Evolutionary conservation across 1,284 basidiomycete genomes (phyloP), one percentile per base, ranked within the genome.

Genomic region (Tilletia walkeri): DNA sequence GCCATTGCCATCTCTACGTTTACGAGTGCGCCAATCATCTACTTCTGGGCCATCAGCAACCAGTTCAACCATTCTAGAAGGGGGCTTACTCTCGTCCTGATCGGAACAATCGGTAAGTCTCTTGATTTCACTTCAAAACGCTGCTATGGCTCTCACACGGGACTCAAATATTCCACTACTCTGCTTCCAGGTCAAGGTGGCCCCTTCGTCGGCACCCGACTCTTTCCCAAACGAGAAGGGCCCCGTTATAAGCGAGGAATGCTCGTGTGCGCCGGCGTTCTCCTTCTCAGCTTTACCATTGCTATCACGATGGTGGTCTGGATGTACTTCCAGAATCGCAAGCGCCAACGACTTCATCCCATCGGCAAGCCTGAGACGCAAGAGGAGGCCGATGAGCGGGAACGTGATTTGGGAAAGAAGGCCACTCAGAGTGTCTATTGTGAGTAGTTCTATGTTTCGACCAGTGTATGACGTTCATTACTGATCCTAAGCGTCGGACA

Each of bases 181-280:
- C 50, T n/a, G 24, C n/a, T 53, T 24, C 1, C 82, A 39, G 78
- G 80, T 1, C 81, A 82, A 65, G 76, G 74, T 54, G 77, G 76
- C 2, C 76, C 79, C 2, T 48, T 80, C 63, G 61, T 80, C 3
- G 79, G 79, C 45, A 79, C 76, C n/a, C 68, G 73, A 41, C 71
- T 80, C 4, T 80, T 78, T 63, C 78, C 78, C 7, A 73, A 70
- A 10, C 50, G 36, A 0, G 76, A 79, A 49, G 50, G 47, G 41
- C 79, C 79, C 24, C 77, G 77, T 67, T 80, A 80, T 63, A 70
- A 71, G 53, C 73, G 72, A 36, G 79, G 78, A 7, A 78, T 78
- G 6, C 71, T 70, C 20, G 72, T 72, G n/a, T 76, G 72, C 24
- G 72, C 73, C 1, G 78, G 61, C 2, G 41, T 79, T n/a, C 61